A percentile compares a stretch with the other conserved stretches of the same genome.
Conservation (phyloP, 768 basidiomycete species). For the Chlorophyllum brunneum region DNA sequence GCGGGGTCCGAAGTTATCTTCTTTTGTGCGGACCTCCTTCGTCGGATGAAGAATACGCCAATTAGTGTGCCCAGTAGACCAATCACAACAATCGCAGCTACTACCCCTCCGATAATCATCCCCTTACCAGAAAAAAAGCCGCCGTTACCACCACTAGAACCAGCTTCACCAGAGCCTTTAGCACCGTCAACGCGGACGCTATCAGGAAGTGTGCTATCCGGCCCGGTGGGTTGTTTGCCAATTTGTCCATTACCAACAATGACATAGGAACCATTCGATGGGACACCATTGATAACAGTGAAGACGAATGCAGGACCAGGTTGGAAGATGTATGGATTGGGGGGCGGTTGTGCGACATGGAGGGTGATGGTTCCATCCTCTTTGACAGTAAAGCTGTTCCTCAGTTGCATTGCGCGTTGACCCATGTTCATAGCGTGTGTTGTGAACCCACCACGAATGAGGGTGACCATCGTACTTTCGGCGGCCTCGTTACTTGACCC, state of each 20-base stretch:
- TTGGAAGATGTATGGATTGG: slow-evolving; percentile 81
- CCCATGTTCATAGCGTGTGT: slow-evolving; percentile 90
- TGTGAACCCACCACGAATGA: slow-evolving; percentile 83
- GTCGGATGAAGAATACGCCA: slow-evolving; percentile 14
- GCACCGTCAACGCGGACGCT: slow-evolving; percentile 43
- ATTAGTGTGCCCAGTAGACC: slow-evolving; percentile 13
- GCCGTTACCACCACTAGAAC: background rate
- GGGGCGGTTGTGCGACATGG: slow-evolving; percentile 79
- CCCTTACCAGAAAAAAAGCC: background rate
- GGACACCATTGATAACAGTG: slow-evolving; percentile 81
- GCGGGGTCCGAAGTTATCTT: background rate
- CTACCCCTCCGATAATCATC: slow-evolving; percentile 12
- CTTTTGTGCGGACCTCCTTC: slow-evolving; percentile 10
- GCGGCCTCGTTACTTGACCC: slow-evolving; percentile 69
- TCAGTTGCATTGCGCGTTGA: slow-evolving; percentile 75
- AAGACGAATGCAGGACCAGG: slow-evolving; percentile 86
- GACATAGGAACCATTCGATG: slow-evolving; percentile 72
- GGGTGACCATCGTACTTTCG: slow-evolving; percentile 67
- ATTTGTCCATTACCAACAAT: slow-evolving; percentile 78
- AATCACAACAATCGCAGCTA: slow-evolving; percentile 15
- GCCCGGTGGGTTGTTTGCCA: slow-evolving; percentile 56
- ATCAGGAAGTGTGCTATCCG: slow-evolving; percentile 45
- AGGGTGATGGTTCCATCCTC: slow-evolving; percentile 78
- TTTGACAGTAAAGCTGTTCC: slow-evolving; percentile 81
- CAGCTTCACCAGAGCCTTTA: slow-evolving; percentile 24